Percentiles rank a stretch among this genome's conserved stretches.
phyloP scores from a whole-genome alignment of 352 stramenopile genomes.

The Pilasporangium apinafurcum region DNA sequence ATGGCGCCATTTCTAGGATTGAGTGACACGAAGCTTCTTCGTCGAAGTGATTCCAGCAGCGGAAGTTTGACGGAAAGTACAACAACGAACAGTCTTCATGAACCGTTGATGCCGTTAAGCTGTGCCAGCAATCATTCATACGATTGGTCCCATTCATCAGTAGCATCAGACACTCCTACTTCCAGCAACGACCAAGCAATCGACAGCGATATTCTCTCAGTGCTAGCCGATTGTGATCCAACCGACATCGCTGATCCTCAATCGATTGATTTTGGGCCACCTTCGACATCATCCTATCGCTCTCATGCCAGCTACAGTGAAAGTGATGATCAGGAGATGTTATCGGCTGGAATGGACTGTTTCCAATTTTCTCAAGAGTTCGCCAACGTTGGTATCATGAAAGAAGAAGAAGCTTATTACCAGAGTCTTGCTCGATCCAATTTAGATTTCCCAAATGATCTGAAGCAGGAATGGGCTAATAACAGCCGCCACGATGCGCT shows the following conservation, averaged over 20 bases:
- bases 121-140: slow-evolving; percentile 13
- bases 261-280: slow-evolving; percentile 6
- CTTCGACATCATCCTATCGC: slow-evolving; percentile 15
- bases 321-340: slow-evolving; percentile 30
- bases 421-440: too few relatives aligned
- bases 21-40: slow-evolving; percentile 17
- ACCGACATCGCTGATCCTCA: slow-evolving; percentile 25
- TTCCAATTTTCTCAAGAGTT: slow-evolving; percentile 31
- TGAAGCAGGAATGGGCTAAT: too few relatives aligned
- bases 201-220: slow-evolving; percentile 70
- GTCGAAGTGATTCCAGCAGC: too few relatives aligned
- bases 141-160: slow-evolving; percentile 22
- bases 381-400: slow-evolving; percentile 2
- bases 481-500: slow-evolving; percentile 18
- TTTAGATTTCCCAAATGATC: too few relatives aligned
- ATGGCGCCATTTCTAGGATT: slow-evolving; percentile 16
- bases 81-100: slow-evolving; percentile 8
- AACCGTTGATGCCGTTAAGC: slow-evolving; percentile 13
- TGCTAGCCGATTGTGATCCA: slow-evolving; percentile 45
- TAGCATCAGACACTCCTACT: slow-evolving; percentile 15
- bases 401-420: too few relatives aligned
- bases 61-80: slow-evolving; percentile 32
- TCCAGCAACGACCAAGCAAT: slow-evolving; percentile 63
- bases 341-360: slow-evolving; percentile 27
- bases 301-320: slow-evolving; percentile 17